Conservation (phyloP, 805 yeast species). For the Wickerhamiella cacticola region DNA sequence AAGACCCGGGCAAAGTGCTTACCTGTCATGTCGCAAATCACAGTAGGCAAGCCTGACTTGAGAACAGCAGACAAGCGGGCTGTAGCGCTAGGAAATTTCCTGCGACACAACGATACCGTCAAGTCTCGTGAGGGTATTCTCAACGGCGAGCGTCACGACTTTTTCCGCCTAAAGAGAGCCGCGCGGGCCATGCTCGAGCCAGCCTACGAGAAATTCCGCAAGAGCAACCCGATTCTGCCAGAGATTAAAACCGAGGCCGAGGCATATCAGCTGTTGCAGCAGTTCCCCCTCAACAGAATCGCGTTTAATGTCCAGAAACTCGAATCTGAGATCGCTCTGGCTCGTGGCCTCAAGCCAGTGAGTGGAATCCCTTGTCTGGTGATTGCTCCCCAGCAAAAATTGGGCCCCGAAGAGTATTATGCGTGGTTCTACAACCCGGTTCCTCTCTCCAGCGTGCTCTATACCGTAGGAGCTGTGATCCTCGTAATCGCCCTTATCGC, state of each 20-base stretch:
- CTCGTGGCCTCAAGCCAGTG: constrained; percentile 60
- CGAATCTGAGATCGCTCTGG: constrained; percentile 44
- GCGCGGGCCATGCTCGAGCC: constrained; percentile 63
- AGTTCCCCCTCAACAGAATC: constrained; percentile 59
- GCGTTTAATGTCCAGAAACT: constrained; percentile 67
- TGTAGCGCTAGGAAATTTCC: constrained; percentile 54
- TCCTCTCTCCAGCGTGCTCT: constrained; percentile 48
- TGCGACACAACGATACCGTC: constrained; percentile 52
- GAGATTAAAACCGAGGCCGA: constrained; percentile 39
- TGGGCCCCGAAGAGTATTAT: constrained; percentile 44
- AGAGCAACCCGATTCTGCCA: constrained; percentile 36
- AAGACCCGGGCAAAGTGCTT: neutral
- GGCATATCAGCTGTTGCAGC: constrained; percentile 51
- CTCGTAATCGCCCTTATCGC: constrained; percentile 51
- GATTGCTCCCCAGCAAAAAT: constrained; percentile 30
- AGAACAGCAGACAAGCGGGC: constrained; percentile 40
- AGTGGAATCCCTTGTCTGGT: constrained; percentile 39
- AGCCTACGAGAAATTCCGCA: constrained; percentile 47
- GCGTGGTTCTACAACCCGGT: constrained; percentile 74
- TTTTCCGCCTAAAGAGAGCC: constrained; percentile 75
- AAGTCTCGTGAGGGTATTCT: constrained; percentile 76
- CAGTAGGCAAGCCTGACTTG: constrained; percentile 28
- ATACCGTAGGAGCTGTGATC: constrained; percentile 53
- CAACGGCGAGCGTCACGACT: constrained; percentile 59
- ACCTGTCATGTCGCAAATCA: constrained; percentile 17